Evolutionary conservation across 768 basidiomycete genomes (phyloP), one percentile per base, ranked within the genome.

Genomic region (Crepidotus variabilis): DNA sequence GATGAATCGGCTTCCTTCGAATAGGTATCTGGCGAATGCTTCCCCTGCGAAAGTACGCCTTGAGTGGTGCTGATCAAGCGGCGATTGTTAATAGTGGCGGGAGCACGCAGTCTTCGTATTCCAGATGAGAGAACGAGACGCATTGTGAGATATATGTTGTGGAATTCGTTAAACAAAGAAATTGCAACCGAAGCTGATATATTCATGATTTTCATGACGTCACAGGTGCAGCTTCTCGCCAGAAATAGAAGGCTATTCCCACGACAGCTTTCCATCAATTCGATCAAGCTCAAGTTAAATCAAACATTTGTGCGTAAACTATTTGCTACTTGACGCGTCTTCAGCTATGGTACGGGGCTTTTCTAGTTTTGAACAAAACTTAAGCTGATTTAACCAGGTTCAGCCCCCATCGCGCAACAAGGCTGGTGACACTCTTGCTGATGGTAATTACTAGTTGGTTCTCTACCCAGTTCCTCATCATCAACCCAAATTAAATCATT

Each of bases 1-100:
- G 74, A 72, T 20, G 72, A 66, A 62, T 83, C 81, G 33, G 72
- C 65, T 34, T 83, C 80, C 57, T 81, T 79, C 47, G 69, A 69
- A 66, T 82, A 82, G 10, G 71, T 71, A 51, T 81, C 80, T 8
- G 57, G 43, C 3, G 53, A 54, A 35, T 58, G 57, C 6, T 58
- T 49, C 36, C 47, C n/a, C 24, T 43, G 21, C 4, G 54, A 47
- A 21, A 24, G 22, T 6, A 14, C 39, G 10, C 1, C 11, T 47
- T 21, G 46, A 23, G 18, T 33, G 22, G 20, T 36, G 20, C 36
- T 14, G 48, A 55, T 36, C 32, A 22, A 48, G 39, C 16, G 16
- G 21, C 21, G n/a, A 10, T 46, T n/a, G 22, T 28, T 22, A 28
- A 36, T 36, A 24, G 21, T 32, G 5, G 18, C 39, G 5, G 39